These are phyloP conservation scores for Botrytis galanthina DNA, from an alignment of 2,329 filamentous ascomycete species.

Conservation along the genomic window DNA sequence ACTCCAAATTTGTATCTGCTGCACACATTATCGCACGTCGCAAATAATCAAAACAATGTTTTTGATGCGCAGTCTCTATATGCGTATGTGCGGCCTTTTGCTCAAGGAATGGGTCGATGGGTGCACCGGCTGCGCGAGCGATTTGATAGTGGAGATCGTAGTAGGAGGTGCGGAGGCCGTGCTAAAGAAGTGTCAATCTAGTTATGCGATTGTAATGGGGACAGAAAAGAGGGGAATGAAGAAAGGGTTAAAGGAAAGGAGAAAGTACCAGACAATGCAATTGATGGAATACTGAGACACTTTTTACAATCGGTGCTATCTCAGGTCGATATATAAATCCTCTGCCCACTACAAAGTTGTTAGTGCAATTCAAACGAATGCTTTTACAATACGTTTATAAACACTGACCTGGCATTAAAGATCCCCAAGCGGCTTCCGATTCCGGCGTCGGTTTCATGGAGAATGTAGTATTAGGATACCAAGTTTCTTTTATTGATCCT, in stretches of 20 bases:
- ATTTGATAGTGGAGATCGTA: slow-evolving; percentile 9
- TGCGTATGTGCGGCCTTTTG: slow-evolving; percentile 1
- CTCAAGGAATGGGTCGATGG: background rate
- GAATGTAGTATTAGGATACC: slow-evolving; percentile 20
- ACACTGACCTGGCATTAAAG: slow-evolving; percentile 17
- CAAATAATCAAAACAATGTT: slow-evolving; percentile 27
- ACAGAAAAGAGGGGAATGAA: too few relatives aligned
- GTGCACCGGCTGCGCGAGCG: background rate
- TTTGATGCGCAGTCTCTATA: slow-evolving; percentile 11
- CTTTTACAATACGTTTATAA: too few relatives aligned
- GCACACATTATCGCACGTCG: slow-evolving; percentile 26
- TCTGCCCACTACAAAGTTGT: background rate
- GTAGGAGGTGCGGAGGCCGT: slow-evolving; percentile 9
- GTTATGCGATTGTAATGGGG: background rate
- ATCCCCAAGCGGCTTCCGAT: slow-evolving; percentile 18
- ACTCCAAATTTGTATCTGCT: slow-evolving; percentile 24
- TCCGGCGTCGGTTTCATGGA: slow-evolving; percentile 12
- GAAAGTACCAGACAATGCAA: slow-evolving; percentile 24
- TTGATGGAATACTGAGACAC: slow-evolving; percentile 25
- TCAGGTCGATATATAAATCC: slow-evolving; percentile 15
- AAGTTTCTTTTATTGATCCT: slow-evolving; percentile 15
- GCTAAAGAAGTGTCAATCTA: background rate
- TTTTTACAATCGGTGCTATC: slow-evolving; percentile 4
- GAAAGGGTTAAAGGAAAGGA: background rate
- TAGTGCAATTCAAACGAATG: background rate